A percentile compares a stretch with the other conserved stretches of the same genome.
Evolutionary conservation across 192 early-diverging fungal genomes (phyloP).

Genomic region (Jimgerdemannia lactiflua): DNA sequence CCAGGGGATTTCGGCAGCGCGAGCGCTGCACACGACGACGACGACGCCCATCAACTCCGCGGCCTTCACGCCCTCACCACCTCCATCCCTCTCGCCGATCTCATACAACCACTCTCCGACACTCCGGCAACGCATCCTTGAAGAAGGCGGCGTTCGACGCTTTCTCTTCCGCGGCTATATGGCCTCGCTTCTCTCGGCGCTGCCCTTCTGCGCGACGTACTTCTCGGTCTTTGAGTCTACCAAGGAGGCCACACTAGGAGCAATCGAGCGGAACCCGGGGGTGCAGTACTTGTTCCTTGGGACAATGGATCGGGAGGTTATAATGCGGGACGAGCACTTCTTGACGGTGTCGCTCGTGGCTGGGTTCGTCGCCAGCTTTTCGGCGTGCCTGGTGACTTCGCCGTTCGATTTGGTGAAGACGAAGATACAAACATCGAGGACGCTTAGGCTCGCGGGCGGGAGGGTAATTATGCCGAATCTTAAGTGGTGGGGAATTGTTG

Average conservation of each 20-base stretch:
- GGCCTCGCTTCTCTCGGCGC: constrained; percentile 30
- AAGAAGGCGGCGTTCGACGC: constrained; percentile 8
- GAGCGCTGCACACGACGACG: constrained; percentile 4
- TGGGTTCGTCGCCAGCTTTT: constrained; percentile 23
- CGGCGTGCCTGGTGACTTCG: constrained; percentile 25
- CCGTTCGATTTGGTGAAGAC: constrained; percentile 41
- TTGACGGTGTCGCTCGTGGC: constrained; percentile 22
- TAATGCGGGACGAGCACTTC: neutral
- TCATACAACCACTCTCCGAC: constrained; percentile 25
- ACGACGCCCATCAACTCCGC: constrained; percentile 15
- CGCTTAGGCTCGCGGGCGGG: neutral
- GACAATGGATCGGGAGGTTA: constrained; percentile 24
- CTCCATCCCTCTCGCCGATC: constrained; percentile 27
- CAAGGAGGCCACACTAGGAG: constrained; percentile 23
- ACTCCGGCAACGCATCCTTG: constrained; percentile 17
- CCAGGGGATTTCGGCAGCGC: constrained; percentile 18
- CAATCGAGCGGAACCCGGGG: constrained; percentile 21
- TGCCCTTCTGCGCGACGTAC: constrained; percentile 39
- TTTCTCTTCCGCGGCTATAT: constrained; percentile 37
- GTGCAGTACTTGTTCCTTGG: neutral
- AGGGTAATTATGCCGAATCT: neutral
- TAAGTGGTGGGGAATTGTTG: neutral
- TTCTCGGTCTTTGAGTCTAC: constrained; percentile 34
- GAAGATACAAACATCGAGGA: constrained; percentile 25
- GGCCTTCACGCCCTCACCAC: constrained; percentile 19